phyloP scores from a whole-genome alignment of 1,284 basidiomycete genomes.

The Sporisorium graminicola region DNA sequence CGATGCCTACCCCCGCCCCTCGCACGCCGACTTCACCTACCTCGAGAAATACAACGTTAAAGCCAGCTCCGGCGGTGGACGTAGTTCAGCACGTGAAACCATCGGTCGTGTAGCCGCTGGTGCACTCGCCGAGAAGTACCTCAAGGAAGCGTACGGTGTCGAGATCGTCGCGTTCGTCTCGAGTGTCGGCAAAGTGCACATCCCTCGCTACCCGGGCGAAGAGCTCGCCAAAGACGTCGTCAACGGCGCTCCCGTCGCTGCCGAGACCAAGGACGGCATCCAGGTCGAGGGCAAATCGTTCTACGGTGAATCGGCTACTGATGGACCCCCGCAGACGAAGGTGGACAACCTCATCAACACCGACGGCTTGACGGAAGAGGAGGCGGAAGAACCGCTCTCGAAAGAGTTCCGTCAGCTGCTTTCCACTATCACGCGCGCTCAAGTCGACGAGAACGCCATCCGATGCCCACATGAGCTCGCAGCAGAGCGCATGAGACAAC shows the following conservation, averaged over 20 bases:
- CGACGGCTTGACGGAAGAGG: constrained; percentile 77
- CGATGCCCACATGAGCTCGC: constrained; percentile 92
- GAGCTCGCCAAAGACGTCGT: constrained; percentile 43
- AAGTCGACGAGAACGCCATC: constrained; percentile 88
- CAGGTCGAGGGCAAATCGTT: constrained; percentile 35
- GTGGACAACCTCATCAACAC: constrained; percentile 65
- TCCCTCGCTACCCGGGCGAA: constrained; percentile 72
- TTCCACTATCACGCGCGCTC: constrained; percentile 82
- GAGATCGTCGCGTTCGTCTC: constrained; percentile 98
- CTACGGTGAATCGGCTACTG: constrained; percentile 60
- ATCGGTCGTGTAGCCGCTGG: constrained; percentile 98
- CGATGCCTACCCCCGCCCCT: constrained; percentile 94
- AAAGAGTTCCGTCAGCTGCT: constrained; percentile 87
- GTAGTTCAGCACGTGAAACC: constrained; percentile 94
- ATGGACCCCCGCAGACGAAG: constrained; percentile 70
- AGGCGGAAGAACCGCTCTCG: constrained; percentile 82
- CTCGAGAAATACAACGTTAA: constrained; percentile 97
- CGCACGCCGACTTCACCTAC: constrained; percentile 98
- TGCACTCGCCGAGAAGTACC: constrained; percentile 96
- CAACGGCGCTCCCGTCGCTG: constrained; percentile 15
- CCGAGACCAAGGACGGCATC: constrained; percentile 19
- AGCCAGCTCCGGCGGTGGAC: constrained; percentile 94
- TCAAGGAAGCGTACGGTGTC: constrained; percentile 86
- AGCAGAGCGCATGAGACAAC: constrained; percentile 89
- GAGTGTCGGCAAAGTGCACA: constrained; percentile 90